Evolutionary conservation across 495 filamentous ascomycete species (phyloP), one percentile per base, ranked within the genome.

Genomic region (Aspergillus ostianus): DNA sequence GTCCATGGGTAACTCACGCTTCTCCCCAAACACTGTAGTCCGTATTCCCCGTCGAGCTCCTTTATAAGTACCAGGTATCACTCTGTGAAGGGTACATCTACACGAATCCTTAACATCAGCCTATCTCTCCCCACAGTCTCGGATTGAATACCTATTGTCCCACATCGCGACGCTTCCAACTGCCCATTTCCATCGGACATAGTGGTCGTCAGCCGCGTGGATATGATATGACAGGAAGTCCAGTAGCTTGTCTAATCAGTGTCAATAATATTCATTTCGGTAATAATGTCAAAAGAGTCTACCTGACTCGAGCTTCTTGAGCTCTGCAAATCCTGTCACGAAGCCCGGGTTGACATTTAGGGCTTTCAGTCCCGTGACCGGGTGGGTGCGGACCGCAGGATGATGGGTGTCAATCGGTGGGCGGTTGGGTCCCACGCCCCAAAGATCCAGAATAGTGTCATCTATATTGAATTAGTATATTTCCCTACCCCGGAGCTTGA

Each of bases 1-100:
- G 23, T 47, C 41, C 6, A 47, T 32, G 6, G 7, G 3, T n/a
- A 21, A 70, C 77, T 70, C 66, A 83, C 79, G 82, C 57, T 80
- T 83, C 68, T 82, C 80, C 0, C 81, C 81, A 62, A 81, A 82
- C 0, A 84, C 80, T 4, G 81, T 83, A 8, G 80, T 84, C 29
- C 80, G 66, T 20, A 82, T 77, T 8, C 79, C 81, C 53, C 76
- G 69, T 47, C 81, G 63, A 8, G 68, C 67, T 20, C 71, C 76
- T 47, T 77, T 70, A 48, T 84, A 84, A 19, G 67, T 77, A 7
- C 80, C 81, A 0, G 81, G 81, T 55, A 82, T 81, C 23, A 82
- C 80, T 3, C 81, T 75, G 64, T 83, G 81, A 30, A 78, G 51
- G 6, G 73, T 76, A 46, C 74, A 77, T 50, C 76, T 70, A 6